Base-by-base conservation (phyloP, 108 stramenopile genomes). In the Asterionellopsis glacialis region DNA sequence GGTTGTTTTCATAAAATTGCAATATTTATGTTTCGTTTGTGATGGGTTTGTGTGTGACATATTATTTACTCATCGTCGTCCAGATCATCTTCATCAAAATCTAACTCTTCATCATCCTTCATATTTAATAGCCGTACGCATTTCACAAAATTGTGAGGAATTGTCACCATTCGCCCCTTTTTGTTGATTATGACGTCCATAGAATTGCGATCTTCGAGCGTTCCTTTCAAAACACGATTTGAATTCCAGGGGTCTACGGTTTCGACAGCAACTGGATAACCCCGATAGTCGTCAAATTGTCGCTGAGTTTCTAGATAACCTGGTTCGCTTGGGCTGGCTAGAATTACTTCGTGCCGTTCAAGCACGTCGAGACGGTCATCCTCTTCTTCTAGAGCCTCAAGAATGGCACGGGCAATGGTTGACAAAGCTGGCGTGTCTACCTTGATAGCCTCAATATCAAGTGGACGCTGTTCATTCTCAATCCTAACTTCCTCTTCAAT, bases 241-340 rank as follows among this genome's bases (percentile, higher is more conserved):
- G 88, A 88, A 11, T 85, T 75, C 74, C 76, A 90, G 5, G 90
- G 90, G 75, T 94, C 90, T 26, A 69, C 61, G 13, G 88, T 94
- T 52, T 87, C 80, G 12, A 91, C 84, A 52, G 66, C 65, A 0
- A 94, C 93, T 59, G 77, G 68, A 33, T 61, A 58, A 19, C 76
- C 84, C 11, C 79, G 57, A 19, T 74, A 69, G 11, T 55, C 68
- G 67, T 93, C 85, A 60, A 88, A 93, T 51, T 93, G 77, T 28
- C 62, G 72, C 69, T 93, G 91, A 9, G 86, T 83, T 50, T 93
- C 91, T 1, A 82, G 55, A 21, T 63, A 62, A 9, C 73, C 73
- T 48, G 75, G 59, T 41, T 80, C 78, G 26, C 65, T 19, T 6
- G 88, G 82, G 59, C 73, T 76, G 2, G 86, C 80, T 59, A 93